Conservation (phyloP, 108 stramenopile genomes). For the Asterionellopsis glacialis region DNA sequence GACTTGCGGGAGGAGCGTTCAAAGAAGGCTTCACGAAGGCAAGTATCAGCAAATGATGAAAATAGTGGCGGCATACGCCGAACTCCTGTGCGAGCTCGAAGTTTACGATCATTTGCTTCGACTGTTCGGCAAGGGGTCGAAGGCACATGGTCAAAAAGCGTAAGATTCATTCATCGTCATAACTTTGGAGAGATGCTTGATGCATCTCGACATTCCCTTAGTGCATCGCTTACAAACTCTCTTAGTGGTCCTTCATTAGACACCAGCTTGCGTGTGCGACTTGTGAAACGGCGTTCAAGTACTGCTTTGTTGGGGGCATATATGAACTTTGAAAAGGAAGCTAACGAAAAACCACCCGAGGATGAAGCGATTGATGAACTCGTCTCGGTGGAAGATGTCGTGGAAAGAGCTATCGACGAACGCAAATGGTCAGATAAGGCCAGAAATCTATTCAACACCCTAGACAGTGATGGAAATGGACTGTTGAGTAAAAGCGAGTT, state of each 20-base stretch:
- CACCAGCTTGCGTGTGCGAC: slow-evolving; percentile 17
- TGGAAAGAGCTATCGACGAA: slow-evolving; percentile 33
- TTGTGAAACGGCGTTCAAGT: slow-evolving; percentile 21
- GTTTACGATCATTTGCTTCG: neutral
- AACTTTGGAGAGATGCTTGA: no score
- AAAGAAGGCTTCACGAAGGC: neutral
- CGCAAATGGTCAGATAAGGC: slow-evolving; percentile 25
- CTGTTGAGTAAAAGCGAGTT: slow-evolving; percentile 40
- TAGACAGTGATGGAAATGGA: slow-evolving; percentile 47
- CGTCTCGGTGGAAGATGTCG: slow-evolving; percentile 20
- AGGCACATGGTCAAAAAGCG: neutral
- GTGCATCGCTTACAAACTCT: neutral
- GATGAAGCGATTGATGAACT: slow-evolving; percentile 19
- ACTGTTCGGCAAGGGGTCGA: neutral
- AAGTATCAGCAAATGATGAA: neutral
- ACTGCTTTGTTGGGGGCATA: slow-evolving; percentile 57
- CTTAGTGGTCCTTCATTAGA: slow-evolving; percentile 9
- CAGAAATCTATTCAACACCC: slow-evolving; percentile 27
- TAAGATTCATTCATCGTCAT: no score
- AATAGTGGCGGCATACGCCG: no score
- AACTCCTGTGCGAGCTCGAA: neutral
- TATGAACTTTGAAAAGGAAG: slow-evolving; percentile 50
- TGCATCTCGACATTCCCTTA: no score
- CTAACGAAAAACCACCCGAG: slow-evolving; percentile 4
- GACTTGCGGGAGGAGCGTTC: slow-evolving; percentile 11